Evolutionary conservation across 2,329 filamentous ascomycete species (phyloP).

Genomic region (Coccinonectria pachysandricola): DNA sequence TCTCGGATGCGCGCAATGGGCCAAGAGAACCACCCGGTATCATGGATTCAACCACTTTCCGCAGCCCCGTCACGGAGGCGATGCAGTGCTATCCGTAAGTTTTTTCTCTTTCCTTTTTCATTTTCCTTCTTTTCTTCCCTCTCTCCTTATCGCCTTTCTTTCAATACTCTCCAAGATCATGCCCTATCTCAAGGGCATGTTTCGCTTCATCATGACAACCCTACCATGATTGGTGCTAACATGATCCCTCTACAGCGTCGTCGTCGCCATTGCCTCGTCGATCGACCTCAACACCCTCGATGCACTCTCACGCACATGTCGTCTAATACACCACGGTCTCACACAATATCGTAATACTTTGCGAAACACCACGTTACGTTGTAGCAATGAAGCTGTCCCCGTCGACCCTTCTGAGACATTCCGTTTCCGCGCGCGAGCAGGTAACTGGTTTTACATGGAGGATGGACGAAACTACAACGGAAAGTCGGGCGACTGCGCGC

Average conservation of each 20-base stretch:
- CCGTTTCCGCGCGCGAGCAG: slow-evolving; percentile 45
- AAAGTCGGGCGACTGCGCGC: slow-evolving; percentile 69
- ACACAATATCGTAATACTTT: slow-evolving; percentile 69
- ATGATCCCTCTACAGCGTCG: slow-evolving; percentile 60
- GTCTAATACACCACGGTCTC: slow-evolving; percentile 65
- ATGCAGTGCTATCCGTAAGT: slow-evolving; percentile 20
- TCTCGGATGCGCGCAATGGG: slow-evolving; percentile 17
- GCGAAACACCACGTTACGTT: slow-evolving; percentile 66
- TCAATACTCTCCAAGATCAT: no score
- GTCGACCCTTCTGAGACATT: slow-evolving; percentile 46
- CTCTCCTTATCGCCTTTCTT: no score
- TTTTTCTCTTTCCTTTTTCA: slow-evolving; percentile 1
- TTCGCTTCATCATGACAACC: slow-evolving; percentile 7
- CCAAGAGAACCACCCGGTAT: slow-evolving; percentile 16
- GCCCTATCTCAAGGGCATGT: no score
- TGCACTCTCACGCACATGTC: slow-evolving; percentile 71
- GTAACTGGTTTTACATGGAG: slow-evolving; percentile 51
- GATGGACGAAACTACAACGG: slow-evolving; percentile 45
- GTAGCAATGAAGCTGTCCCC: slow-evolving; percentile 56
- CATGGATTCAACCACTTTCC: slow-evolving; percentile 16
- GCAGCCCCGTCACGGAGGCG: slow-evolving; percentile 16
- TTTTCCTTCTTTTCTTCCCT: background rate
- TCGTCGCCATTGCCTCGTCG: slow-evolving; percentile 60
- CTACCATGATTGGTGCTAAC: slow-evolving; percentile 7
- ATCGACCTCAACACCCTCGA: slow-evolving; percentile 85